These are phyloP conservation scores for Suhomyces sp. DNA, from an alignment of 805 yeast species.

Conservation along the genomic window DNA sequence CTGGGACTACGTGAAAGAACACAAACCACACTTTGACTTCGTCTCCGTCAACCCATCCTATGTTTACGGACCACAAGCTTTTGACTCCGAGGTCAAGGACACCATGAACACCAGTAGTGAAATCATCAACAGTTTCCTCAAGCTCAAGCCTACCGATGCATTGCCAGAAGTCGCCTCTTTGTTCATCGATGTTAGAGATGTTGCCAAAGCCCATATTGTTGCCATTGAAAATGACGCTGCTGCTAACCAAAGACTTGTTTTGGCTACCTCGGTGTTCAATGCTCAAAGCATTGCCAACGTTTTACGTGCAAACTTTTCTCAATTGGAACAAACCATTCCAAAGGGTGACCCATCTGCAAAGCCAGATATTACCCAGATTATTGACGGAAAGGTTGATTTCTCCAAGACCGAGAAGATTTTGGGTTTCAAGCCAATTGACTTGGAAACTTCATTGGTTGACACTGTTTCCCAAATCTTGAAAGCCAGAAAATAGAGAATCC, in stretches of 20 bases:
- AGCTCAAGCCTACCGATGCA: constrained; percentile 13
- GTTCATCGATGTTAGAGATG: constrained; percentile 17
- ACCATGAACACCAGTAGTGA: constrained; percentile 16
- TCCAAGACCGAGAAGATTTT: constrained; percentile 35
- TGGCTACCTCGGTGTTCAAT: constrained; percentile 19
- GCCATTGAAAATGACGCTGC: constrained; percentile 15
- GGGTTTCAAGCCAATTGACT: constrained; percentile 39
- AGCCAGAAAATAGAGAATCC: background rate
- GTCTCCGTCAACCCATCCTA: constrained; percentile 35
- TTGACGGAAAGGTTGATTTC: constrained; percentile 25
- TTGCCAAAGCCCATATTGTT: constrained; percentile 15
- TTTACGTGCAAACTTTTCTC: constrained; percentile 40
- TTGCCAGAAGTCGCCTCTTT: constrained; percentile 16
- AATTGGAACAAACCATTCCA: constrained; percentile 42
- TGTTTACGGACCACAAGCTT: constrained; percentile 44
- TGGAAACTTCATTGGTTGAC: constrained; percentile 43
- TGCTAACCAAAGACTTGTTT: constrained; percentile 29
- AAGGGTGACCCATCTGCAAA: constrained; percentile 33
- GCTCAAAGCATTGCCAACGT: constrained; percentile 32
- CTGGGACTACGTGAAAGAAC: constrained; percentile 49
- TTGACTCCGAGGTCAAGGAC: constrained; percentile 21
- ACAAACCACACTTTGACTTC: constrained; percentile 24
- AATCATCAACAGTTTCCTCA: constrained; percentile 16
- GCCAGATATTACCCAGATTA: constrained; percentile 7
- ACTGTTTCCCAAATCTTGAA: constrained; percentile 39